phyloP scores from a whole-genome alignment of 805 yeast species.

The Wickerhamomyces rabaulensis region DNA sequence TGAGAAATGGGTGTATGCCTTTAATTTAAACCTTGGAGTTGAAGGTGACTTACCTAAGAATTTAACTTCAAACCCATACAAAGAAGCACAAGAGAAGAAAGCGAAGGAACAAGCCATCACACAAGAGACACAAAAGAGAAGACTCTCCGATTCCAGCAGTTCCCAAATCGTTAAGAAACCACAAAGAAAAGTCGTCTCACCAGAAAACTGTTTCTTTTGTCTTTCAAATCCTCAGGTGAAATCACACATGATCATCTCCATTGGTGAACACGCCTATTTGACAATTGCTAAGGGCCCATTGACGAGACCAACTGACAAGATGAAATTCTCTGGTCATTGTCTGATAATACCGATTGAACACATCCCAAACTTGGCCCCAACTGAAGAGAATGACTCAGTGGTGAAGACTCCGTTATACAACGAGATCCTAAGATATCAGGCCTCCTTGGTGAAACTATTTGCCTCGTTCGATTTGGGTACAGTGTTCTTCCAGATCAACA shows the following conservation, averaged over 20 bases:
- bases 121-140: conserved; percentile 4
- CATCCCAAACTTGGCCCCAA: conserved; percentile 38
- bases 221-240: conserved; percentile 73
- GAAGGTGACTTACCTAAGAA: conserved; percentile 21
- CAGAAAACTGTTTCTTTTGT: conserved; percentile 75
- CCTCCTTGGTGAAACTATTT: conserved; percentile 42
- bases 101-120: conserved; percentile 4
- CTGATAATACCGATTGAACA: conserved; percentile 78
- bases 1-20: conserved; percentile 75
- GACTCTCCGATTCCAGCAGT: conserved; percentile 7
- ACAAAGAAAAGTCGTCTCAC: conserved; percentile 40
- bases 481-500: conserved; percentile 66
- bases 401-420: conserved; percentile 29
- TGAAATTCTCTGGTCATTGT: conserved; percentile 74
- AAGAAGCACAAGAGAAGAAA: conserved; percentile 1
- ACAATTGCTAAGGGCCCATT: conserved; percentile 87
- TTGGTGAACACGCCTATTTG: conserved; percentile 60
- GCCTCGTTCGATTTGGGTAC: conserved; percentile 40
- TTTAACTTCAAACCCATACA: conserved; percentile 29
- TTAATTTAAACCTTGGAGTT: conserved; percentile 34
- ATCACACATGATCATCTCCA: conserved; percentile 74
- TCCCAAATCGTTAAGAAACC: conserved; percentile 8
- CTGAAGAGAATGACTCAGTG: conserved; percentile 13
- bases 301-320: conserved; percentile 42
- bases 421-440: conserved; percentile 46